Conservation (phyloP, 371 early-diverging fungal genomes). For the Mortierella polycephala region DNA sequence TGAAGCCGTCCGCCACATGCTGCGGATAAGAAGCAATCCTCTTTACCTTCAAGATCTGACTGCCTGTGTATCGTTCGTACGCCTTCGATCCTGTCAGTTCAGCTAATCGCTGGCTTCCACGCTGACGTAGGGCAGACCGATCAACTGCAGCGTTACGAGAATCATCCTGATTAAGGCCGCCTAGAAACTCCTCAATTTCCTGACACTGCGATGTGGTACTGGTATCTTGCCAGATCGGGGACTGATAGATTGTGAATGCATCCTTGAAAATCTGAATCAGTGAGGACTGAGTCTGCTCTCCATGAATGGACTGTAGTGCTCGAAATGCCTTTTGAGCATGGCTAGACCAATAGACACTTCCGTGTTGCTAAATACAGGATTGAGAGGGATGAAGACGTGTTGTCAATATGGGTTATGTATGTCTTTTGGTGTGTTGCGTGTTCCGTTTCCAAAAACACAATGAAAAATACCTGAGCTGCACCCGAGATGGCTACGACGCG, state of each 20-base stretch:
- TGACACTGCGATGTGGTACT: conserved; percentile 77
- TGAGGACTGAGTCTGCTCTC: not conserved
- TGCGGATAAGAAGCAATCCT: not conserved
- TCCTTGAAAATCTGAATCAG: conserved; percentile 64
- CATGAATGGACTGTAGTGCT: conserved; percentile 37
- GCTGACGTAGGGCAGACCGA: not conserved
- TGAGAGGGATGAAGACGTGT: not conserved
- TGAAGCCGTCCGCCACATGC: too few relatives aligned
- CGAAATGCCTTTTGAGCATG: conserved; percentile 58
- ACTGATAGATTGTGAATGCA: conserved; percentile 70
- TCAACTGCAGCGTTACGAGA: not conserved
- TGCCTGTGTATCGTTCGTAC: conserved; percentile 85
- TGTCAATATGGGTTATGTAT: not conserved
- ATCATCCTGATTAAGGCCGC: conserved; percentile 53
- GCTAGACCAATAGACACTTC: conserved; percentile 81
- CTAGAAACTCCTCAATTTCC: conserved; percentile 67
- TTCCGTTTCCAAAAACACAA: not conserved
- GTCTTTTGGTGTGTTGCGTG: not conserved
- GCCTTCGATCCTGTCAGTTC: conserved; percentile 79
- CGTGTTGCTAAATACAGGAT: conserved; percentile 75
- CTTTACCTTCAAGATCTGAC: conserved; percentile 77
- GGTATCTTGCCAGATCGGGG: conserved; percentile 90
- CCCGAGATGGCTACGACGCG: conserved; percentile 72
- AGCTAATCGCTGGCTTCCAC: conserved; percentile 61
- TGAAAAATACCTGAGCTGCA: conserved; percentile 70